A percentile compares a stretch with the other conserved stretches of the same genome.
Evolutionary conservation across 2,329 filamentous ascomycete species (phyloP).

Genomic region (Chaetomium olivaceum): DNA sequence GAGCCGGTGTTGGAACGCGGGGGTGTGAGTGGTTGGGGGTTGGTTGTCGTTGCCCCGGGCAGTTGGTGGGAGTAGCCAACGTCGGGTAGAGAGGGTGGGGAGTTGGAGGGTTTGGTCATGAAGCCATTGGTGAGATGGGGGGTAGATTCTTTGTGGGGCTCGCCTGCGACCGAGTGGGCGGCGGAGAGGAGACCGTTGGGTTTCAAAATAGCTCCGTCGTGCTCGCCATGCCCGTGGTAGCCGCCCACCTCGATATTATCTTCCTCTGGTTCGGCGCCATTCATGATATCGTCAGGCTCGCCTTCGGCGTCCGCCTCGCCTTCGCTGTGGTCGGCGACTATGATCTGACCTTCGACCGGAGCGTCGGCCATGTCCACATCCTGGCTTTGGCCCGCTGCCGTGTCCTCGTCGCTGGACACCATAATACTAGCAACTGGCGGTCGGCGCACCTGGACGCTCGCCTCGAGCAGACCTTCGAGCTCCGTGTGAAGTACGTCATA

Average conservation of each 20-base stretch:
- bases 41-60: constrained; percentile 31
- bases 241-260: constrained; percentile 48
- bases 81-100: constrained; percentile 29
- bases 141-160: constrained; percentile 7
- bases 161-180: constrained; percentile 34
- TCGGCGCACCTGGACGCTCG: constrained; percentile 60
- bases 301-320: constrained; percentile 38
- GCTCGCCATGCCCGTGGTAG: constrained; percentile 21
- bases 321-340: constrained; percentile 40
- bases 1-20: constrained; percentile 58
- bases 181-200: constrained; percentile 38
- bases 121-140: constrained; percentile 36
- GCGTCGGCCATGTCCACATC: constrained; percentile 57
- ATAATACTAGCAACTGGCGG: constrained; percentile 36
- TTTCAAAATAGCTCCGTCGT: constrained; percentile 24
- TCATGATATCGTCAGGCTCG: constrained; percentile 33
- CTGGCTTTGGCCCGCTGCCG: constrained; percentile 44
- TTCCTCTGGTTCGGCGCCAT: constrained; percentile 34
- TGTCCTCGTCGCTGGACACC: constrained; percentile 40
- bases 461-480: constrained; percentile 71
- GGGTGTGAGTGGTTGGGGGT: constrained; percentile 57
- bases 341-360: constrained; percentile 48
- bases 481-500: constrained; percentile 71
- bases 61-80: constrained; percentile 18
- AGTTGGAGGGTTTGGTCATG: constrained; percentile 28